phyloP scores from a whole-genome alignment of 768 basidiomycete species.

The Vararia minispora region DNA sequence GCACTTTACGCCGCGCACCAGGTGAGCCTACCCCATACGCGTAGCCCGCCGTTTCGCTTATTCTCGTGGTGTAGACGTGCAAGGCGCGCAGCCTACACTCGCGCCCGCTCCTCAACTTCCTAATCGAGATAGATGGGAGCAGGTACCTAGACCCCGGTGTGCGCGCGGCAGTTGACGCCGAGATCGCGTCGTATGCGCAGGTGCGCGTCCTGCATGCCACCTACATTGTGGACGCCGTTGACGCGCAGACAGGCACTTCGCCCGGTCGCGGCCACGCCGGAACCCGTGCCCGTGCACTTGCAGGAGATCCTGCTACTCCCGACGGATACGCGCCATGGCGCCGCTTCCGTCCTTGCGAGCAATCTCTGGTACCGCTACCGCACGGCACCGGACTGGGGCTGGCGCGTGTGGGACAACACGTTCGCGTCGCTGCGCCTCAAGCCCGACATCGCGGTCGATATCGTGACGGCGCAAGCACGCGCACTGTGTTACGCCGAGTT shows the following conservation, averaged over 20 bases:
- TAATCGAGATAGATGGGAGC: conserved; percentile 56
- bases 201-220: conserved; percentile 26
- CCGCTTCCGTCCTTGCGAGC: conserved; percentile 61
- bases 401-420: conserved; percentile 79
- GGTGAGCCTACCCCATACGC: too few species aligned
- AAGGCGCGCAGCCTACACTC: conserved; percentile 55
- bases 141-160: conserved; percentile 41
- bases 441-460: conserved; percentile 41
- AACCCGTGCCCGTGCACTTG: conserved; percentile 25
- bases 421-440: conserved; percentile 65
- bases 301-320: conserved; percentile 64
- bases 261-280: conserved; percentile 24
- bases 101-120: conserved; percentile 47
- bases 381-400: conserved; percentile 61
- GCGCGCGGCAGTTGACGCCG: conserved; percentile 48
- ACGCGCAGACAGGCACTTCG: conserved; percentile 25
- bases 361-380: conserved; percentile 78
- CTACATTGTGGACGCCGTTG: not conserved
- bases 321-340: conserved; percentile 44
- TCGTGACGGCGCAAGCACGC: conserved; percentile 33
- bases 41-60: too few species aligned
- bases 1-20: conserved; percentile 55
- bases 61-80: too few species aligned
- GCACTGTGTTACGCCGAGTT: conserved; percentile 62
- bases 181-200: conserved; percentile 49